Base-by-base conservation (phyloP, 768 basidiomycete genomes). In the Lactifluus subvellereus region DNA sequence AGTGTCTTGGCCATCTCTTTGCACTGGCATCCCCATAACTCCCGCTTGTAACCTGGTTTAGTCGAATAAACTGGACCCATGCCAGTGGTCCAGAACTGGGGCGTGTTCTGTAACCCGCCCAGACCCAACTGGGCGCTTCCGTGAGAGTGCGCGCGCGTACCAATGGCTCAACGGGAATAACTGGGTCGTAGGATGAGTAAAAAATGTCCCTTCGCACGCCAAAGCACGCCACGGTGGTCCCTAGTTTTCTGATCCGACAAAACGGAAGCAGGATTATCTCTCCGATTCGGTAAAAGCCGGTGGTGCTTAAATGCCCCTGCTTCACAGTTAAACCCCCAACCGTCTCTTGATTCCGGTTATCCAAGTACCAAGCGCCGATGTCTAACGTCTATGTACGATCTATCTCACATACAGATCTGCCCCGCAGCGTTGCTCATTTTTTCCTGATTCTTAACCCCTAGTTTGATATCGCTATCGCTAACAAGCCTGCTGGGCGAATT, bases 391-490 rank as follows among this genome's bases (percentile, higher is more conserved):
- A 65, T 66, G 77, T 80, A 68, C 71, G 77, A 71, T 33, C 53
- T 27, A 22, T 47, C 33, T 18, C 11, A 58, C 11, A 38, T 38
- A 7, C 32, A 35, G 43, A 27, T 6, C 13, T 32, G 10, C 33
- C 40, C 35, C 30, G 8, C 13, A n/a, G 16, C 2, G 6, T 45
- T 20, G 37, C 59, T 52, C 33, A 48, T 27, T 47, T 51, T 14
- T 16, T 42, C 40, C 38, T 50, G 6, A 16, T 13, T 52, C 11
- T 37, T 14, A n/a, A n/a, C 37, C 57, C 20, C 38, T 65, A 89
- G 89, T 91, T 91, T 70, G 85, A 90, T 67, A 82, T 91, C 72
- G 54, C 72, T 22, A 80, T 88, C 71, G 71, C 73, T 72, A 68
- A 57, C 61, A 6, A 72, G 48, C 58, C 72, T 0, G 52, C 73